A percentile compares a stretch with the other conserved stretches of the same genome.
These are phyloP conservation scores for Cercospora janseana DNA, from an alignment of 2,329 filamentous ascomycete species.

Conservation along the genomic window DNA sequence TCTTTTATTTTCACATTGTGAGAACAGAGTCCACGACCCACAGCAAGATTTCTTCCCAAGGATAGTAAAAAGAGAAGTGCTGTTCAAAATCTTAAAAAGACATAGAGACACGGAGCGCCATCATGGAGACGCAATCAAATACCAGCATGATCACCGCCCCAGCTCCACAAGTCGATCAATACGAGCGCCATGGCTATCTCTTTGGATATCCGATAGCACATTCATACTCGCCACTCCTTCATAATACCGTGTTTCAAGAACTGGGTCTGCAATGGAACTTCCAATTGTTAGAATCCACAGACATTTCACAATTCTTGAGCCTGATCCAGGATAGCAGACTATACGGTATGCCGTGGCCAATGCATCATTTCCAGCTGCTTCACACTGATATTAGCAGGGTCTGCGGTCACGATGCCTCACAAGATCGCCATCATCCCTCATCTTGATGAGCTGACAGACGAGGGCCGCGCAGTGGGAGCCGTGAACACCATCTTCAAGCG, in stretches of 20 bases:
- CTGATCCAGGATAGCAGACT: constrained; percentile 59
- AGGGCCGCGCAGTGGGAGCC: constrained; percentile 70
- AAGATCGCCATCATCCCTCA: constrained; percentile 73
- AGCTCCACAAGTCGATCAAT: constrained; percentile 33
- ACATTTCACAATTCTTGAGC: constrained; percentile 45
- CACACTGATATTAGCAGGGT: constrained; percentile 47
- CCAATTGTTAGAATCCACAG: constrained; percentile 48
- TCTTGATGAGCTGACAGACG: constrained; percentile 70
- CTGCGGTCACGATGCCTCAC: constrained; percentile 79
- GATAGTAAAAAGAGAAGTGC: no score
- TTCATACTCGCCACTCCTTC: constrained; percentile 56
- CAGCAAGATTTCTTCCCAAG: no score
- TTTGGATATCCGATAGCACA: constrained; percentile 59
- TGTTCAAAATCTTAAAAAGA: no score
- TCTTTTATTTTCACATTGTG: no score
- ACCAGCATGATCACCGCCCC: constrained; percentile 28
- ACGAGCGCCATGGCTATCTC: constrained; percentile 54
- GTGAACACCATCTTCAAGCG: constrained; percentile 76
- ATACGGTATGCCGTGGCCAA: constrained; percentile 52
- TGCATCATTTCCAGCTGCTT: neutral
- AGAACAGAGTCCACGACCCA: no score
- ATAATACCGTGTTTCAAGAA: constrained; percentile 54
- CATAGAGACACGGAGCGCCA: neutral
- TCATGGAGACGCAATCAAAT: constrained; percentile 19
- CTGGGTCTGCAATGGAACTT: constrained; percentile 54